Percentiles rank a stretch among this genome's conserved stretches.
phyloP scores from a whole-genome alignment of 352 stramenopile species.

The Phytophthora ohioensis region DNA sequence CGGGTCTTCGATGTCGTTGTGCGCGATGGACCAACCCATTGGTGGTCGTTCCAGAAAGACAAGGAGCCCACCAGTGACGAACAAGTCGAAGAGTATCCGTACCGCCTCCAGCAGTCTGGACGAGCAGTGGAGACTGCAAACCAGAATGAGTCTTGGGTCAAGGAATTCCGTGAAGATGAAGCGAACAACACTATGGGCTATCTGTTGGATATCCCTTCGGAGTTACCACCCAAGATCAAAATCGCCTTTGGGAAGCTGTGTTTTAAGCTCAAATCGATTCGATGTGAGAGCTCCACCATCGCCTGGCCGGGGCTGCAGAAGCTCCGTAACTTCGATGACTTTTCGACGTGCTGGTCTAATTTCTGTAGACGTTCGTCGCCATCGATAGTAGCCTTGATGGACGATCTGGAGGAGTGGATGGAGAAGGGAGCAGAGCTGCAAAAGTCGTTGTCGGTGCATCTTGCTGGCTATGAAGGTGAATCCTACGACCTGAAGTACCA shows the following conservation, averaged over 20 bases:
- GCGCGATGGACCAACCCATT: slow-evolving; percentile 27
- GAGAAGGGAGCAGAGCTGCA: slow-evolving; percentile 15
- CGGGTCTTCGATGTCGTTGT: slow-evolving; percentile 42
- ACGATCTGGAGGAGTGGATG: slow-evolving; percentile 40
- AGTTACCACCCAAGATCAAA: slow-evolving; percentile 24
- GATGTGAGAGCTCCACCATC: slow-evolving; percentile 29
- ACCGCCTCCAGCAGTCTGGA: slow-evolving; percentile 37
- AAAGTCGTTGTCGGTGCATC: slow-evolving; percentile 35
- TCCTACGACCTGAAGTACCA: slow-evolving; percentile 54
- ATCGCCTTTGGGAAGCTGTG: slow-evolving; percentile 45
- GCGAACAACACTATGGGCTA: slow-evolving; percentile 35
- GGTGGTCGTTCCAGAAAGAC: slow-evolving; percentile 43
- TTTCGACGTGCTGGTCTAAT: slow-evolving; percentile 49
- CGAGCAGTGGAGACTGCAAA: slow-evolving; percentile 22
- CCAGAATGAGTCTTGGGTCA: slow-evolving; percentile 33
- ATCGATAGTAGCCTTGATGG: slow-evolving; percentile 32
- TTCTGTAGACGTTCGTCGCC: slow-evolving; percentile 32
- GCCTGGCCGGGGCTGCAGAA: slow-evolving; percentile 46
- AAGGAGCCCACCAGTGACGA: slow-evolving; percentile 16
- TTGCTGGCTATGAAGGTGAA: slow-evolving; percentile 16
- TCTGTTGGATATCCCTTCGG: slow-evolving; percentile 21
- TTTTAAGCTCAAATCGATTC: slow-evolving; percentile 40
- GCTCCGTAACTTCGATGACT: slow-evolving; percentile 34
- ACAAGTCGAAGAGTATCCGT: slow-evolving; percentile 33
- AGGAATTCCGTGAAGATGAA: slow-evolving; percentile 41